phyloP scores from a whole-genome alignment of 371 early-diverging fungal species.

The Blyttiomyces sp. region DNA sequence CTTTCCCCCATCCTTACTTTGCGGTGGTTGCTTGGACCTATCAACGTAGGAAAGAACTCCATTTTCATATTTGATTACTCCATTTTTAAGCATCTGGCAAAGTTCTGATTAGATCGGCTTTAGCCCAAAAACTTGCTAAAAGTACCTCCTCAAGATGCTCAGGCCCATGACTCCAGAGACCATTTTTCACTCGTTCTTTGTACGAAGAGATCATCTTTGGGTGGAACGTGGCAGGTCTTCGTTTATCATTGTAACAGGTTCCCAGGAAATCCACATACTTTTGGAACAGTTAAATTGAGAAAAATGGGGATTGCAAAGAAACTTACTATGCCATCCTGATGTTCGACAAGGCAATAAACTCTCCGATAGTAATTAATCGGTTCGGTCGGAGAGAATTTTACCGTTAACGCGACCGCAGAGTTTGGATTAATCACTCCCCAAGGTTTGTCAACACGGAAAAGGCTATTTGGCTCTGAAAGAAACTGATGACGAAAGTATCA shows the following conservation, averaged over 20 bases:
- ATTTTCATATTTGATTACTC: constrained; percentile 23
- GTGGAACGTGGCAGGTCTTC: constrained; percentile 46
- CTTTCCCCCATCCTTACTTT: background rate
- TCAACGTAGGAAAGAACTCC: constrained; percentile 30
- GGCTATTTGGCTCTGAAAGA: constrained; percentile 34
- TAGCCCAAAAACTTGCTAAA: background rate
- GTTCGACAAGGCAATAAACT: constrained; percentile 49
- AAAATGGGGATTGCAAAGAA: background rate
- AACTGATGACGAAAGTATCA: too few species aligned
- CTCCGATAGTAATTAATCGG: constrained; percentile 52
- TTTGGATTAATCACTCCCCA: constrained; percentile 41
- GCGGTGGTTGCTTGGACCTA: constrained; percentile 1
- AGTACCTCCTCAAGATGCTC: constrained; percentile 51
- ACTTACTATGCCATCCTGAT: constrained; percentile 44
- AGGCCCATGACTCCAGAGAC: constrained; percentile 43
- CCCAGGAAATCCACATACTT: constrained; percentile 47
- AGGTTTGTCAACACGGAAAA: constrained; percentile 46
- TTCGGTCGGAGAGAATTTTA: constrained; percentile 43
- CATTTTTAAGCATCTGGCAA: constrained; percentile 43
- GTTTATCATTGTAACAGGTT: constrained; percentile 47
- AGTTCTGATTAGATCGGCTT: background rate
- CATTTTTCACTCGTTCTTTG: constrained; percentile 33
- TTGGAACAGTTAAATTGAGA: background rate
- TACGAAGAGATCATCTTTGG: constrained; percentile 39
- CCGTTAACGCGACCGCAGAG: constrained; percentile 41